Evolutionary conservation across 2,329 filamentous ascomycete species (phyloP), one percentile per base, ranked within the genome.

Genomic region (Alternaria metachromatica): DNA sequence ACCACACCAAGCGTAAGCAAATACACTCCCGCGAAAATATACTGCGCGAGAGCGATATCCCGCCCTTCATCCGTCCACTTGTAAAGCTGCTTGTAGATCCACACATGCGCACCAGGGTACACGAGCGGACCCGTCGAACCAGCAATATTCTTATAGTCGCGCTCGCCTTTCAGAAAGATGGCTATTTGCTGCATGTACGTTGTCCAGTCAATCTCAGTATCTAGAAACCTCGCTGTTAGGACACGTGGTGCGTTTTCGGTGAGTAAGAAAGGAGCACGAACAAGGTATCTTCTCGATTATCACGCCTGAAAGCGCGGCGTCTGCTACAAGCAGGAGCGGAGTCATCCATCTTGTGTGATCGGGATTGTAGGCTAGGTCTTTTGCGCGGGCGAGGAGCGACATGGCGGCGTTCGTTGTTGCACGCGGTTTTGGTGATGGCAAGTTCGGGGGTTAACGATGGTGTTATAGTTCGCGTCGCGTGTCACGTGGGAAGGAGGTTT

Each of bases 121-220:
- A 99, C 96, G 55, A 98, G 86, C 4, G 96, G 96, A 1, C 96
- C 96, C 0, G 96, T 99, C 63, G 89, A 91, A 71, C 96, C 96
- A 76, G 90, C 87, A 77, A 99, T 94, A 62, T 89, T 87, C 64
- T 88, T 88, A 80, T 99, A 99, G 80, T 97, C 91, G 77, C 92
- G 89, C 84, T 98, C 94, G 75, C 96, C 96, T 18, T 88, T 85
- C 49, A 94, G 83, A 75, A 91, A 96, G 72, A 94, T 89, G 44
- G 87, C 82, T 48, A 98, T 86, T 76, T 99, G 96, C 78, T 97
- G 87, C 94, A 99, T 98, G 81, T 99, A 99, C 0, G 96, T 93
- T 63, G 87, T 87, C 95, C 95, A 99, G 82, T 99, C 96, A 76
- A 99, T 99, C 81, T 99, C 96, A 46, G 96, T 99, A 79, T 99